These are phyloP conservation scores for Massospora cicadina DNA, from an alignment of 371 early-diverging fungal genomes.

Conservation along the genomic window DNA sequence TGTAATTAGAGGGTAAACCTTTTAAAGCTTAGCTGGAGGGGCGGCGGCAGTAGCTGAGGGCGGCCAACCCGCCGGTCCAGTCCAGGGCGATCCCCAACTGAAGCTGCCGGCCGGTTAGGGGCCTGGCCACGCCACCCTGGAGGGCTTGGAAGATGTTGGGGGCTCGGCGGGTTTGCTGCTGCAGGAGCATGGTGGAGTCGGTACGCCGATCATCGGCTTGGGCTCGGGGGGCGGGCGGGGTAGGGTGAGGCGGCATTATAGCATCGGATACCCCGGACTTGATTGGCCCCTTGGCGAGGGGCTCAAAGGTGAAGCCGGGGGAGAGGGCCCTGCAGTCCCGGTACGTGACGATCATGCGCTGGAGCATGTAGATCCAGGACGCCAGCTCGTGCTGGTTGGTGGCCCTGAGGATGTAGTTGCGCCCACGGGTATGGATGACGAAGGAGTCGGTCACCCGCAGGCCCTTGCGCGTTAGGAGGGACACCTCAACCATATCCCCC, in stretches of 20 bases:
- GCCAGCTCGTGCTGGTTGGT: not conserved
- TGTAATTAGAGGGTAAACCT: no score
- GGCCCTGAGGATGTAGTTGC: constrained; percentile 1
- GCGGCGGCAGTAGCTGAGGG: not conserved
- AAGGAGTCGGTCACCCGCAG: constrained; percentile 8
- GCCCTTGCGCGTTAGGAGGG: constrained; percentile 6
- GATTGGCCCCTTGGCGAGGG: not conserved
- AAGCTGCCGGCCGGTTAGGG: not conserved
- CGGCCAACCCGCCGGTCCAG: not conserved
- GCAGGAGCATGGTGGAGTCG: not conserved
- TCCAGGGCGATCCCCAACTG: not conserved
- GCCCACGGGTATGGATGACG: not conserved
- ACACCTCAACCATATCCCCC: constrained; percentile 8
- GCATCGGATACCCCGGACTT: not conserved
- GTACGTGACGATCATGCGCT: constrained; percentile 10
- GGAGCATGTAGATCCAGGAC: constrained; percentile 8
- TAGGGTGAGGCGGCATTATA: not conserved
- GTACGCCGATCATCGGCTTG: not conserved
- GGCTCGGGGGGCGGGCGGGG: not conserved
- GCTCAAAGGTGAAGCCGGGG: not conserved
- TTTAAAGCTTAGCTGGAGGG: not conserved
- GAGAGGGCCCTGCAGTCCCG: not conserved
- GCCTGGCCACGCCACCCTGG: not conserved
- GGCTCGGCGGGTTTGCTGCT: not conserved
- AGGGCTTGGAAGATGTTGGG: not conserved